Base-by-base conservation (phyloP, 129 eudicot genomes). In the Tanacetum coccineum region DNA sequence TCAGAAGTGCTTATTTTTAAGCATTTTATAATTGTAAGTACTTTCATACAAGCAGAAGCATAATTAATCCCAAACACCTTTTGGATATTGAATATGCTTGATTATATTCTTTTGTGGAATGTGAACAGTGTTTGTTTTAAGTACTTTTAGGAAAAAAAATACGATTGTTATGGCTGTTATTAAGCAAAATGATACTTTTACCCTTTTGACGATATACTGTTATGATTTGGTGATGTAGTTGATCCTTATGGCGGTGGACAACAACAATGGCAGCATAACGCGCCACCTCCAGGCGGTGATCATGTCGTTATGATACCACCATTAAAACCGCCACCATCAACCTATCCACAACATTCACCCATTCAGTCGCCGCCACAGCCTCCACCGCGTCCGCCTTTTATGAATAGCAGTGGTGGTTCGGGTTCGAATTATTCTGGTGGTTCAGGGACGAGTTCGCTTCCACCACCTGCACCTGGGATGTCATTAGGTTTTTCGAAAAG, bases 351-450 rank as follows among this genome's bases (percentile, higher is more conserved):
- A 19, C 81, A 14, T 3, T 70, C 80, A 6, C 81, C 75, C n/a
- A 51, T 42, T n/a, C 70, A 74, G 60, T 75, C 76, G 46, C 66
- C 78, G 10, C 47, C 64, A 12, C 77, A 21, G 63, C 70, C 66
- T 7, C 72, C 59, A 42, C 72, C 55, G 8, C 61, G 59, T 2
- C 73, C 73, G 11, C 71, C 70, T 7, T 70, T 76, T 36, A 36
- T 66, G 42, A 65, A 17, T 13, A 70, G 66, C 53, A 76, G 72
- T 15, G 77, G 76, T 14, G 81, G 76, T 68, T 75, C 80, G 3
- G 80, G 80, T 0, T 75, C 80, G 11, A 75, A 75, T 61, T 75
- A 75, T 69, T 75, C 80, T 5, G 80, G 74, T 19, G 75, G 80
- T 40, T 75, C 80, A 11, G 75, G 80, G 26, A 68, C 80, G 8